Conservation (phyloP, 192 early-diverging fungal genomes). For the Thamnidium elegans region DNA sequence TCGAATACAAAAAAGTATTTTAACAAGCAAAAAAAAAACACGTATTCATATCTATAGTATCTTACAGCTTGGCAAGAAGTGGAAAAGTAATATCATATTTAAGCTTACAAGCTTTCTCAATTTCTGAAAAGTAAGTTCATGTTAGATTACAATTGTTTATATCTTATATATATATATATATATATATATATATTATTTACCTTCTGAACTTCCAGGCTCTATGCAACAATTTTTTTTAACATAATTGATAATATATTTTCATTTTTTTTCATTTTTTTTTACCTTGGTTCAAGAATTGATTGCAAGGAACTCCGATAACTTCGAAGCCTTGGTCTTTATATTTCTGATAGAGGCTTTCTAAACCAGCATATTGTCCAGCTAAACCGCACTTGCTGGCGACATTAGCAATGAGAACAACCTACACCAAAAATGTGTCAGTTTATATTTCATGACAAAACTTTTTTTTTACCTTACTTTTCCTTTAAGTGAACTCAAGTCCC, state of each 20-base stretch:
- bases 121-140: slow-evolving; percentile 21
- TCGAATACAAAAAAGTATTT: not conserved
- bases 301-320: slow-evolving; percentile 88
- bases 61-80: slow-evolving; percentile 75
- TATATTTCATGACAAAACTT: not conserved
- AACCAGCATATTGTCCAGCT: slow-evolving; percentile 72
- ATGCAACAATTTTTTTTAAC: not conserved
- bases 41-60: not conserved
- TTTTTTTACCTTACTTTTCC: slow-evolving; percentile 18
- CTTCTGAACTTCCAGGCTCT: slow-evolving; percentile 50
- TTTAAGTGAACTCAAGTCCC: slow-evolving; percentile 24
- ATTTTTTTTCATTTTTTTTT: not conserved
- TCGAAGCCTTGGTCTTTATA: slow-evolving; percentile 71
- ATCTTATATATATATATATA: slow-evolving; percentile 28
- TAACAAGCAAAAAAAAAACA: slow-evolving; percentile 1
- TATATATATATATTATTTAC: slow-evolving; percentile 24
- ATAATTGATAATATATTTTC: not conserved
- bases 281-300: slow-evolving; percentile 77
- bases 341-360: slow-evolving; percentile 66
- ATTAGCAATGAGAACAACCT: slow-evolving; percentile 74
- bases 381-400: slow-evolving; percentile 91
- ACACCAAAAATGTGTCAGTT: not conserved
- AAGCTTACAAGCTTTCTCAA: slow-evolving; percentile 55
- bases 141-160: not conserved
- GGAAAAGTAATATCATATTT: slow-evolving; percentile 85